Percentiles rank a stretch among this genome's conserved stretches.
Evolutionary conservation across 192 early-diverging fungal species (phyloP).

Genomic region (Coemansia reversa): DNA sequence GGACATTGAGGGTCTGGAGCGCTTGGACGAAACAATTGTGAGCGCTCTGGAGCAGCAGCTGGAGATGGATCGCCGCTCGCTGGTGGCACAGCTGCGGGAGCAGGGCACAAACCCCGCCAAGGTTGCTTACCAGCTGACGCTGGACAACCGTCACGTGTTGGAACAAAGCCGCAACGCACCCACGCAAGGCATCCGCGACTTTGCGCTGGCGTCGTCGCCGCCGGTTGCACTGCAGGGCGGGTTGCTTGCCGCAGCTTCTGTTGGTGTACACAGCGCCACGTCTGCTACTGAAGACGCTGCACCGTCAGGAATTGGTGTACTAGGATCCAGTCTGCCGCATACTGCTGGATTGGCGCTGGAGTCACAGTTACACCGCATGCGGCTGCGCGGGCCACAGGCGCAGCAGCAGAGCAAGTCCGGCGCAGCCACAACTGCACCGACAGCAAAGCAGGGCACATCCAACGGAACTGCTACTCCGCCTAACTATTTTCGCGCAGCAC

Average conservation of each 20-base stretch:
- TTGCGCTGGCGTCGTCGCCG: conserved; percentile 52
- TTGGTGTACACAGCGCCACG: background rate
- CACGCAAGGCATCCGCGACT: conserved; percentile 55
- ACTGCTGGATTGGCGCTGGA: conserved; percentile 44
- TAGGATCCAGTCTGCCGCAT: conserved; percentile 49
- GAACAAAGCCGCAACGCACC: conserved; percentile 54
- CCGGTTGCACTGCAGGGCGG: conserved; percentile 40
- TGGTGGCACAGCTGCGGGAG: conserved; percentile 76
- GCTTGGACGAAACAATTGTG: conserved; percentile 80
- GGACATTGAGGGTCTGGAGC: conserved; percentile 60
- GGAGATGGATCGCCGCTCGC: conserved; percentile 57
- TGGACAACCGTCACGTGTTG: conserved; percentile 69
- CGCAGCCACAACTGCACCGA: background rate
- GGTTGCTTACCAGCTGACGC: conserved; percentile 94
- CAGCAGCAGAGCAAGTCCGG: conserved; percentile 8
- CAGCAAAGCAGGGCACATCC: background rate
- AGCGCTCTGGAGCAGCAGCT: conserved; percentile 65
- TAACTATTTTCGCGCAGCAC: conserved; percentile 51
- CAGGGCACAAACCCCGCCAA: conserved; percentile 91
- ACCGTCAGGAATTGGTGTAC: conserved; percentile 46
- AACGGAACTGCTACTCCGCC: conserved; percentile 31
- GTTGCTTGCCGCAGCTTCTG: conserved; percentile 12
- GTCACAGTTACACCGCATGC: conserved; percentile 52
- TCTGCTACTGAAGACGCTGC: conserved; percentile 9
- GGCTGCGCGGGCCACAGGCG: conserved; percentile 37